A percentile compares a stretch with the other conserved stretches of the same genome.
These are phyloP conservation scores for Thraustochytrium striatum DNA, from an alignment of 352 stramenopile species.

Conservation along the genomic window DNA sequence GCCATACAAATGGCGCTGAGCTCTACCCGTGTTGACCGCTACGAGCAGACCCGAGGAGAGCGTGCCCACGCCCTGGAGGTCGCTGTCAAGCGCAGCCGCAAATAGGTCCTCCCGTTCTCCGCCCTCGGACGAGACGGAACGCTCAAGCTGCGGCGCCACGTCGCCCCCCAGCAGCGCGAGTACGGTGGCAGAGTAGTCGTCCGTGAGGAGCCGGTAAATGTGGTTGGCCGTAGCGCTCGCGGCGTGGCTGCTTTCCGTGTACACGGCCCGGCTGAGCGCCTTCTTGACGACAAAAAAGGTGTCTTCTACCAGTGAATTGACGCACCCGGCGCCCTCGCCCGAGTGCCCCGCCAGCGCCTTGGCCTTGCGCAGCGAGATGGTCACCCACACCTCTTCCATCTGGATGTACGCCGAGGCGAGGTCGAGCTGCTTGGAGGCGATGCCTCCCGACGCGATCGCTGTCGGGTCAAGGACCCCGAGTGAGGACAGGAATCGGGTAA, in stretches of 20 bases:
- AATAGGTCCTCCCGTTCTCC: slow-evolving; percentile 13
- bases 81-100: slow-evolving; percentile 15
- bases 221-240: slow-evolving; percentile 12
- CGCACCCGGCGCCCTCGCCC: background rate
- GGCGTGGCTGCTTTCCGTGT: slow-evolving; percentile 32
- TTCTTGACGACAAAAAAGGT: slow-evolving; percentile 40
- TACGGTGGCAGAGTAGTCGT: slow-evolving; percentile 17
- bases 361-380: slow-evolving; percentile 7
- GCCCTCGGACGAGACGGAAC: too few relatives aligned
- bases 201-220: slow-evolving; percentile 21
- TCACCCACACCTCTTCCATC: slow-evolving; percentile 21
- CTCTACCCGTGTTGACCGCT: slow-evolving; percentile 41
- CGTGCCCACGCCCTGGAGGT: background rate
- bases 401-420: slow-evolving; percentile 25
- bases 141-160: background rate
- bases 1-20: slow-evolving; percentile 18
- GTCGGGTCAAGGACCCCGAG: slow-evolving; percentile 8
- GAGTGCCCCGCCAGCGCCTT: background rate
- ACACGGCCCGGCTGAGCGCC: background rate
- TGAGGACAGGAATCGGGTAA: background rate
- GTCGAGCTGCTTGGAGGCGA: slow-evolving; percentile 30
- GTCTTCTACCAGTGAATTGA: slow-evolving; percentile 36
- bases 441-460: background rate
- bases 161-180: background rate
- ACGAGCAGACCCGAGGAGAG: background rate